A percentile compares a stretch with the other conserved stretches of the same genome.
These are phyloP conservation scores for Prinsepia uniflora DNA, from an alignment of 306 rosid genomes.

Conservation along the genomic window DNA sequence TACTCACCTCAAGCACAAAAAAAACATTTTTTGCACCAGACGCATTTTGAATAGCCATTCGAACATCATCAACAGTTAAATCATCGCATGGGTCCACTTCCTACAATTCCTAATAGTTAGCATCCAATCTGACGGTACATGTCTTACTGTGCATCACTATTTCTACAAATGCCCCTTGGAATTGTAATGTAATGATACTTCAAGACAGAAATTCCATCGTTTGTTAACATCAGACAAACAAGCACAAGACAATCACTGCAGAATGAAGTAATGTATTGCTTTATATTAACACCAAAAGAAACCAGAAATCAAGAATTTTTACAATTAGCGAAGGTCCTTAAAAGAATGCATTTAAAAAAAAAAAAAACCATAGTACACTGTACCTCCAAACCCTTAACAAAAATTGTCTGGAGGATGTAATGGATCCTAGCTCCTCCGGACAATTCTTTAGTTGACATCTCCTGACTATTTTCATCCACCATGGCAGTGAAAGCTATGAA, in stretches of 20 bases:
- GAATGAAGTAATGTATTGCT: not conserved
- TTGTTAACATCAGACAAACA: not conserved
- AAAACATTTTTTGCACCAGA: conserved; percentile 38
- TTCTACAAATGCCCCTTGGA: not conserved
- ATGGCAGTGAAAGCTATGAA: conserved; percentile 36
- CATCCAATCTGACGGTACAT: not conserved
- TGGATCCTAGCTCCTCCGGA: conserved; percentile 46
- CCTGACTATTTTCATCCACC: conserved; percentile 41
- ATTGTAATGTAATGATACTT: not conserved
- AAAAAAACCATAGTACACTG: not conserved
- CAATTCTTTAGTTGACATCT: conserved; percentile 35
- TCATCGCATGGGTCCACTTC: conserved; percentile 45
- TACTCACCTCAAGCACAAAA: conserved; percentile 43
- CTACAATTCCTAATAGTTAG: conserved; percentile 25
- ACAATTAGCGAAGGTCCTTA: not conserved
- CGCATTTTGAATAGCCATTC: conserved; percentile 41
- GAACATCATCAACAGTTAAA: conserved; percentile 41
- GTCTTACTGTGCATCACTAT: not conserved
- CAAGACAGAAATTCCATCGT: not conserved
- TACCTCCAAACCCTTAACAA: conserved; percentile 50
- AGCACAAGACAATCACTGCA: not conserved
- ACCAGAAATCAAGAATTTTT: not conserved
- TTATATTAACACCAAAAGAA: not conserved
- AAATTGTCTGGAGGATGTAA: conserved; percentile 44
- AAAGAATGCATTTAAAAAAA: not conserved